These are phyloP conservation scores for Clavispora vitiphila DNA, from an alignment of 805 yeast genomes.

Conservation along the genomic window DNA sequence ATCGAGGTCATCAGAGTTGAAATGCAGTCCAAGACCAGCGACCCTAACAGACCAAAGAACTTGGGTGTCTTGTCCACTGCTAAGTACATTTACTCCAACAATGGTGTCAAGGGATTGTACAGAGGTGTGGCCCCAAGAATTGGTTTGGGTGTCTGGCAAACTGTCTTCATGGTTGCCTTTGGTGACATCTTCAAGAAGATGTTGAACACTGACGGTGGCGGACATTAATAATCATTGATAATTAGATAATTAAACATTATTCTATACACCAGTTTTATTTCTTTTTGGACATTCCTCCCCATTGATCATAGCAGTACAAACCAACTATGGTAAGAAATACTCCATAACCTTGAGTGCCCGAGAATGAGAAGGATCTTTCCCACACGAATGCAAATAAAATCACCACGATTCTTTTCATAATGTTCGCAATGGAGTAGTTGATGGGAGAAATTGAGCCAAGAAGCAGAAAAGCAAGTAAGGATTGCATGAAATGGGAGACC, in stretches of 20 bases:
- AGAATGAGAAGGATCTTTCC: conserved; percentile 42
- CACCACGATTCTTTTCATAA: conserved; percentile 66
- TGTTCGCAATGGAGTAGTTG: conserved; percentile 74
- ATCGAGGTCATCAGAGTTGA: conserved; percentile 97
- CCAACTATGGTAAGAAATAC: conserved; percentile 34
- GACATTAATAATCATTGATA: conserved; percentile 28
- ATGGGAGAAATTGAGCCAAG: conserved; percentile 71
- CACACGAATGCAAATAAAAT: conserved; percentile 61
- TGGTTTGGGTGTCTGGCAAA: conserved; percentile 97
- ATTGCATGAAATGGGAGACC: conserved; percentile 63
- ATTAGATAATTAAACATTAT: no score
- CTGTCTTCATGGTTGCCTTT: conserved; percentile 96
- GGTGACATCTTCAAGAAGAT: conserved; percentile 69
- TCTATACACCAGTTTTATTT: neutral
- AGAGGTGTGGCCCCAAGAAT: conserved; percentile 97
- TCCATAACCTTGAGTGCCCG: conserved; percentile 31
- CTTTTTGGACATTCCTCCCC: conserved; percentile 22
- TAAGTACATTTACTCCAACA: conserved; percentile 74
- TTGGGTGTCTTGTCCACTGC: conserved; percentile 72
- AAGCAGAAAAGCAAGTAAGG: conserved; percentile 70
- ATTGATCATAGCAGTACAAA: conserved; percentile 38
- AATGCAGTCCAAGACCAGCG: conserved; percentile 93
- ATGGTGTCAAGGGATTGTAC: conserved; percentile 86
- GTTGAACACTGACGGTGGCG: conserved; percentile 38
- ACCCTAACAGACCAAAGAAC: conserved; percentile 94